Conservation (phyloP, 495 filamentous ascomycete species). For the Cercophora samala region DNA sequence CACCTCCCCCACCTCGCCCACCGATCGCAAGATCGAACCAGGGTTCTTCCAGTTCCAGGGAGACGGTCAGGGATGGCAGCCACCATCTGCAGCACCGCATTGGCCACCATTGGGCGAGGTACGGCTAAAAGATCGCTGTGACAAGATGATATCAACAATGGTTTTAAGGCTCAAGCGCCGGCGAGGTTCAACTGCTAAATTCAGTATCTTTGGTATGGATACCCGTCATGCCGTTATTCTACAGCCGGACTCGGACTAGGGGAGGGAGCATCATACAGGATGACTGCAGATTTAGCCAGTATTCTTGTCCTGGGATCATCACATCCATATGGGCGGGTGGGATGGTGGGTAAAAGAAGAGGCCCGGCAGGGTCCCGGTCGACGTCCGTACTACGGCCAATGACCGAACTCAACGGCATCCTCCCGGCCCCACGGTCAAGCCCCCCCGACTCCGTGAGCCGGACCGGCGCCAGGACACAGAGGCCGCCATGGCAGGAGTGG, state of each 20-base stretch:
- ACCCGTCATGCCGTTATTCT: not conserved
- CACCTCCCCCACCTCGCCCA: slow-evolving; percentile 7
- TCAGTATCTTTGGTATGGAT: not conserved
- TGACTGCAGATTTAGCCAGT: not conserved
- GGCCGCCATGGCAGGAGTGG: slow-evolving; percentile 23
- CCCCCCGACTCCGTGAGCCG: slow-evolving; percentile 11
- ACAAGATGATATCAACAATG: not conserved
- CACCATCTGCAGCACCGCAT: slow-evolving; percentile 17
- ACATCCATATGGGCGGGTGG: too few species aligned
- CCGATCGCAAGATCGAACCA: slow-evolving; percentile 15
- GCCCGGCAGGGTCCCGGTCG: not conserved
- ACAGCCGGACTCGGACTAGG: not conserved
- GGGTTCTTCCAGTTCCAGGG: slow-evolving; percentile 15
- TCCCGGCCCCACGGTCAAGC: slow-evolving; percentile 6
- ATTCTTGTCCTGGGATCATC: too few species aligned
- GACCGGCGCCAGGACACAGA: slow-evolving; percentile 21
- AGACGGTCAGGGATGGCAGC: slow-evolving; percentile 26
- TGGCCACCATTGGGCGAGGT: slow-evolving; percentile 26
- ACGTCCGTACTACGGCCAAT: slow-evolving; percentile 25
- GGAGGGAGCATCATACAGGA: not conserved
- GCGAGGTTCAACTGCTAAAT: not conserved
- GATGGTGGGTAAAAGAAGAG: not conserved
- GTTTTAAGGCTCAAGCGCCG: not conserved
- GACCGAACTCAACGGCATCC: slow-evolving; percentile 8
- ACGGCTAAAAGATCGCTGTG: slow-evolving; percentile 6